Evolutionary conservation across 1,284 basidiomycete species (phyloP).

Genomic region (Stygiomarasmius scandens): DNA sequence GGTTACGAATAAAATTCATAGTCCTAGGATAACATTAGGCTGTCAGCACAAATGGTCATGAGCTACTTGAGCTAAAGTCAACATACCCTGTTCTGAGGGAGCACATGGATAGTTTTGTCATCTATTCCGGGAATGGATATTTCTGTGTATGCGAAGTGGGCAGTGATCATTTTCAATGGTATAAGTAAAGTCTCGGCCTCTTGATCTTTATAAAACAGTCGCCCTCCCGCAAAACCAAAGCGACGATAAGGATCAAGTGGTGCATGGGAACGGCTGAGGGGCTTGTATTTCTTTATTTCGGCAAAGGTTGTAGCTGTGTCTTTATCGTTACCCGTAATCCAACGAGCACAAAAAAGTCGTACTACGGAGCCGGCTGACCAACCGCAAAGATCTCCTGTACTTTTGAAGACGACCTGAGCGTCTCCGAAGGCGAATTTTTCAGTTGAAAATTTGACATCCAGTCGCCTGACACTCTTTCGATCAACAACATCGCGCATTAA

Average conservation of each 20-base stretch:
- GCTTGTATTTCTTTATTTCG: not conserved
- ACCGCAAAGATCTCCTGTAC: not conserved
- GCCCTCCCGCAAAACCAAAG: constrained; percentile 9
- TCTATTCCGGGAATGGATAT: not conserved
- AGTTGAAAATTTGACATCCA: not conserved
- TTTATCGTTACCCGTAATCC: not conserved
- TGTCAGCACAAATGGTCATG: too few relatives aligned
- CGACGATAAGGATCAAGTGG: not conserved
- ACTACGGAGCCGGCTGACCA: constrained; percentile 1
- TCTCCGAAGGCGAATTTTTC: too few relatives aligned
- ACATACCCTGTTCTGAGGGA: constrained; percentile 5
- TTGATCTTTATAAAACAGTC: not conserved
- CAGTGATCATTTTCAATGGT: not conserved
- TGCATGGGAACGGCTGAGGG: not conserved
- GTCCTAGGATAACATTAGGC: too few relatives aligned
- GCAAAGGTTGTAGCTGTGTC: not conserved
- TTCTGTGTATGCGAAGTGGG: constrained; percentile 1
- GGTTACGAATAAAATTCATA: too few relatives aligned
- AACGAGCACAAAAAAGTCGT: not conserved
- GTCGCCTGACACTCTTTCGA: not conserved
- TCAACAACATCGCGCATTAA: not conserved
- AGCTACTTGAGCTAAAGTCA: too few relatives aligned
- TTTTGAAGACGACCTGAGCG: not conserved
- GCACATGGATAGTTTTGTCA: not conserved
- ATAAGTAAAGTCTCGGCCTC: not conserved